Evolutionary conservation across 495 filamentous ascomycete genomes (phyloP), one percentile per base, ranked within the genome.

Genomic region (Penicillium canescens): DNA sequence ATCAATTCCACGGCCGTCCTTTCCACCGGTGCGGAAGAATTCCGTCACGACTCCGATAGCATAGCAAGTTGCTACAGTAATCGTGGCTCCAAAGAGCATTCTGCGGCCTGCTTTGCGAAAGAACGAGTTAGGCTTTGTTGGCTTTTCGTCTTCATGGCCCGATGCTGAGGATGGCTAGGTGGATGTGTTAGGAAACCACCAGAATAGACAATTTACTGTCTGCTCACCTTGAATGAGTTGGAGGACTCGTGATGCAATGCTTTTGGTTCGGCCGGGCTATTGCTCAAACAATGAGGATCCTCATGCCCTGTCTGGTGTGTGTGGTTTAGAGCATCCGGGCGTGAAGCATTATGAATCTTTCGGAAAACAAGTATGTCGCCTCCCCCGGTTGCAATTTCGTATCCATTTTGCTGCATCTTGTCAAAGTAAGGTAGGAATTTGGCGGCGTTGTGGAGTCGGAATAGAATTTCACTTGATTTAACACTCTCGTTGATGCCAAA

Each of bases 291-390:
- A 13, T 18, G 44, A 13, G 18, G 26, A 31, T 3, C 34, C 26
- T 47, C 42, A 38, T 54, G 49, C 20, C 57, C 44, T 31, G 35
- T 52, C 28, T 31, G 5, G 7, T 7, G 9, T 12, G 57, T 47
- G 10, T 57, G 51, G n/a, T 61, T 33, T 2, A 50, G n/a, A 14
- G 45, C 46, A 24, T 31, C 28, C 56, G 23, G 7, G 13, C 50
- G 8, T 35, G 6, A 37, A 18, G 39, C 47, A 9, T 71, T 71
- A 12, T 72, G 65, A 11, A 78, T 68, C 60, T 89, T 87, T 51
- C 82, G 82, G 60, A 92, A 91, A 0, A 94, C 81, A 14, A 92
- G 77, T 7, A 92, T 77, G 61, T 92, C 82, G 5, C 79, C 82
- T 50, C 80, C 78, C 6, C 87, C 87, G 4, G 85, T 85, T 9